Conservation (phyloP, 306 rosid species). For the Dicorynia guianensis region DNA sequence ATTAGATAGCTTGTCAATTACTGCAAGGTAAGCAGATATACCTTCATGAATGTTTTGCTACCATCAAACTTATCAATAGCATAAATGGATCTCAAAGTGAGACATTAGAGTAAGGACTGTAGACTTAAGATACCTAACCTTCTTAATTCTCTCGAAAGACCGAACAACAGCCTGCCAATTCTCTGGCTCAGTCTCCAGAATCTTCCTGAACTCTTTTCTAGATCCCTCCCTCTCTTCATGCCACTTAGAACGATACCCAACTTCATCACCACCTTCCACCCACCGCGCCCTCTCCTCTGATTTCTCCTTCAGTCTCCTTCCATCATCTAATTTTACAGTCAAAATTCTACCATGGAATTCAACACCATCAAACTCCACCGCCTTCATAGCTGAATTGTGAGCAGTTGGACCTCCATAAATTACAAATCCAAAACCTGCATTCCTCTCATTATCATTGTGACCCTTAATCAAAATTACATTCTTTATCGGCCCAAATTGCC, state of each 20-base stretch:
- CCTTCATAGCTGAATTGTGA: slow-evolving; percentile 71
- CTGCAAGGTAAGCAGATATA: not conserved
- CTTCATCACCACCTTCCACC: slow-evolving; percentile 61
- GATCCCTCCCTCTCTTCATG: slow-evolving; percentile 81
- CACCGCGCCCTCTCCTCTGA: slow-evolving; percentile 62
- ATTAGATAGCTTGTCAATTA: not conserved
- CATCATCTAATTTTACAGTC: slow-evolving; percentile 87
- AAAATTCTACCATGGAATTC: slow-evolving; percentile 87
- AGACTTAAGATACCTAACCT: slow-evolving; percentile 57
- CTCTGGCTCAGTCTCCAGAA: slow-evolving; percentile 85
- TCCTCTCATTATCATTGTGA: slow-evolving; percentile 58
- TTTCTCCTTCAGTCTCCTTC: slow-evolving; percentile 73
- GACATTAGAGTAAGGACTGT: not conserved
- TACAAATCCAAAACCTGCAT: slow-evolving; percentile 84
- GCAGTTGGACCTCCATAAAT: slow-evolving; percentile 61
- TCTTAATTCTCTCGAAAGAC: slow-evolving; percentile 72
- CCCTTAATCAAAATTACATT: slow-evolving; percentile 81
- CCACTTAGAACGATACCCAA: slow-evolving; percentile 72
- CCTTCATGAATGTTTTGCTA: not conserved
- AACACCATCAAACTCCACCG: slow-evolving; percentile 91
- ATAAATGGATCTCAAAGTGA: not conserved
- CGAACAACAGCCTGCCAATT: slow-evolving; percentile 91
- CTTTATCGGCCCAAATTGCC: slow-evolving; percentile 83
- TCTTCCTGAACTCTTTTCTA: slow-evolving; percentile 61
- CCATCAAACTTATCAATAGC: not conserved